Evolutionary conservation across 108 stramenopile species (phyloP).

Genomic region (Skeletonema marinoi): DNA sequence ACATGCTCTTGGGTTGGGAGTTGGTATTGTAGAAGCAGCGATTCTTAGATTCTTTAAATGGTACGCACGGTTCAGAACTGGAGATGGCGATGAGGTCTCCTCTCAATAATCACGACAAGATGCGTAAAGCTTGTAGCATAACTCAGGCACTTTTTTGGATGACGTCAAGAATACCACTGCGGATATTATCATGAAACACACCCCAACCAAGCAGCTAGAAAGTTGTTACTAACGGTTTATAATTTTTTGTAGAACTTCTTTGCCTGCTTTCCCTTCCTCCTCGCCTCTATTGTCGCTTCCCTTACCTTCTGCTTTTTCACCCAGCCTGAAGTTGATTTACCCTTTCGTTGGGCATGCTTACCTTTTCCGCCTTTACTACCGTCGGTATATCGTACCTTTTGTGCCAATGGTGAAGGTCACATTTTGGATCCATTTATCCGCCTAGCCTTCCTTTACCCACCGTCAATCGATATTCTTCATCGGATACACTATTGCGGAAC

Average conservation of each 20-base stretch:
- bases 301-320: slow-evolving; percentile 39
- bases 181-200: slow-evolving; percentile 54
- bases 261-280: slow-evolving; percentile 25
- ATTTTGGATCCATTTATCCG: slow-evolving; percentile 52
- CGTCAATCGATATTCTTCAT: slow-evolving; percentile 48
- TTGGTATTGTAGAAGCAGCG: too few species aligned
- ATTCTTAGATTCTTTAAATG: too few species aligned
- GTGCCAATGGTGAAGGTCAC: slow-evolving; percentile 27
- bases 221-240: too few species aligned
- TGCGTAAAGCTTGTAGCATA: slow-evolving; percentile 54
- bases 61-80: slow-evolving; percentile 50
- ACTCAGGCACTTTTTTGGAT: slow-evolving; percentile 34
- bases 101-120: slow-evolving; percentile 56
- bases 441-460: slow-evolving; percentile 52
- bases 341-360: slow-evolving; percentile 49
- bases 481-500: slow-evolving; percentile 32
- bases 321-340: slow-evolving; percentile 54
- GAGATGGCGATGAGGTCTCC: slow-evolving; percentile 49
- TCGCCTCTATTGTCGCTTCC: slow-evolving; percentile 10
- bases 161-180: slow-evolving; percentile 48
- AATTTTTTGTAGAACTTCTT: slow-evolving; percentile 24
- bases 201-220: slow-evolving; percentile 16
- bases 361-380: slow-evolving; percentile 43
- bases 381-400: slow-evolving; percentile 48
- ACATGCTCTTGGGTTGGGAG: too few species aligned